Evolutionary conservation across 352 stramenopile genomes (phyloP).

Genomic region (Globisporangium apiculatum): DNA sequence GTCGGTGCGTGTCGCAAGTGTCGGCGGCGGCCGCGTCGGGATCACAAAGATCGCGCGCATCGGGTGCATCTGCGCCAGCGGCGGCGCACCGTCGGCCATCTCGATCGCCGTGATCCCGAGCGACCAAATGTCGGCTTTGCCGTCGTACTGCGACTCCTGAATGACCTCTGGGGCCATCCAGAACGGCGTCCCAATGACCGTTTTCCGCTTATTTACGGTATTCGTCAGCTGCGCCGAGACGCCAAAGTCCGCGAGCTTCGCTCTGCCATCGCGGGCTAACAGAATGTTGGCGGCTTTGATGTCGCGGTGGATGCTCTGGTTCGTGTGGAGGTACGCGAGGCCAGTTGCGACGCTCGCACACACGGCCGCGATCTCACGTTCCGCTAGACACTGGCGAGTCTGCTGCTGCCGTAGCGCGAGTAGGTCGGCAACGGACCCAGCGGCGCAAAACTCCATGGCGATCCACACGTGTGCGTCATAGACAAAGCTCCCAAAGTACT

Average conservation of each 20-base stretch:
- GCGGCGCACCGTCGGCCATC: slow-evolving; percentile 80
- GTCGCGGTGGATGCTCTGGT: slow-evolving; percentile 81
- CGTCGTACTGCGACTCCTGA: slow-evolving; percentile 78
- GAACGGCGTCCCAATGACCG: slow-evolving; percentile 87
- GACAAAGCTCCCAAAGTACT: slow-evolving; percentile 80
- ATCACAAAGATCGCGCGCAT: slow-evolving; percentile 84
- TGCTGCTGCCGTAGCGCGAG: slow-evolving; percentile 32
- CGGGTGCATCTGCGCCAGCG: slow-evolving; percentile 81
- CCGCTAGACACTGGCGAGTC: slow-evolving; percentile 29
- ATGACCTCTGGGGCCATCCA: slow-evolving; percentile 92
- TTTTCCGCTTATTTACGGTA: slow-evolving; percentile 89
- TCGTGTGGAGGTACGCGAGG: slow-evolving; percentile 74
- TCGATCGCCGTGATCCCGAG: slow-evolving; percentile 89
- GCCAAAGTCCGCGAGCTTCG: slow-evolving; percentile 88
- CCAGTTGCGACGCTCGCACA: slow-evolving; percentile 64
- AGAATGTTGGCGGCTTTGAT: slow-evolving; percentile 88
- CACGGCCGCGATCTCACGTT: slow-evolving; percentile 66
- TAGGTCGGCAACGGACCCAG: slow-evolving; percentile 78
- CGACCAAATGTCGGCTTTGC: slow-evolving; percentile 80
- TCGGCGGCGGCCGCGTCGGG: slow-evolving; percentile 51
- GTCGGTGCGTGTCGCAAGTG: slow-evolving; percentile 25
- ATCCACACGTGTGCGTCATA: slow-evolving; percentile 80
- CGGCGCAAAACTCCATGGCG: slow-evolving; percentile 86
- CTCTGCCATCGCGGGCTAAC: slow-evolving; percentile 48
- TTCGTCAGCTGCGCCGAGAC: slow-evolving; percentile 86